phyloP scores from a whole-genome alignment of 768 basidiomycete species.

The Baorangia bicolor region DNA sequence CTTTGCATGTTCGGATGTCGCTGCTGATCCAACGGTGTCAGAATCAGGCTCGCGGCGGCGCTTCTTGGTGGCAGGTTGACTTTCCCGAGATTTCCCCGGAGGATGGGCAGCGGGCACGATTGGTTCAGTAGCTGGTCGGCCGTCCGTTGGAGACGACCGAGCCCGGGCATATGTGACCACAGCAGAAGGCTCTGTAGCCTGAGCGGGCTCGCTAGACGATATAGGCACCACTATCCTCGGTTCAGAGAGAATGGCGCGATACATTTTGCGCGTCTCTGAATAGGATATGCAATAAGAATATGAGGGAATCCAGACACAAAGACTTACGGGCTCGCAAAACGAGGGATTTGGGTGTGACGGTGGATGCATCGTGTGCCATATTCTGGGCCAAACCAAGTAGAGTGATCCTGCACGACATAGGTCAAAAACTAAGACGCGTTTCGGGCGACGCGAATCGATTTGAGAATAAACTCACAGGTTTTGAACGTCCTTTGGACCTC shows the following conservation, averaged over 20 bases:
- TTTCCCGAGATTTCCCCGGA: background rate
- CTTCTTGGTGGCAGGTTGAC: slow-evolving; percentile 12
- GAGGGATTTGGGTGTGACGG: slow-evolving; percentile 62
- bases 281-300: background rate
- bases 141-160: background rate
- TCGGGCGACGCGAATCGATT: background rate
- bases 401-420: slow-evolving; percentile 47
- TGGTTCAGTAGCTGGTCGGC: background rate
- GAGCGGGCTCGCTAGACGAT: background rate
- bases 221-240: slow-evolving; percentile 61
- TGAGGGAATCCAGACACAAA: background rate
- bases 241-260: slow-evolving; percentile 76
- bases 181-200: background rate
- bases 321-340: slow-evolving; percentile 71
- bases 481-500: slow-evolving; percentile 69
- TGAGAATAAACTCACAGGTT: slow-evolving; percentile 58
- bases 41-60: slow-evolving; percentile 21
- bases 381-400: slow-evolving; percentile 71
- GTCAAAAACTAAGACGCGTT: background rate
- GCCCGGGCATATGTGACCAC: background rate
- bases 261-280: slow-evolving; percentile 78
- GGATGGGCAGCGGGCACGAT: background rate
- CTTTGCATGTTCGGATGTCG: background rate
- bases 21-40: background rate
- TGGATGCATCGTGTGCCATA: slow-evolving; percentile 58